Base-by-base conservation (phyloP, 1,284 basidiomycete species). In the Heterobasidion irregulare region DNA sequence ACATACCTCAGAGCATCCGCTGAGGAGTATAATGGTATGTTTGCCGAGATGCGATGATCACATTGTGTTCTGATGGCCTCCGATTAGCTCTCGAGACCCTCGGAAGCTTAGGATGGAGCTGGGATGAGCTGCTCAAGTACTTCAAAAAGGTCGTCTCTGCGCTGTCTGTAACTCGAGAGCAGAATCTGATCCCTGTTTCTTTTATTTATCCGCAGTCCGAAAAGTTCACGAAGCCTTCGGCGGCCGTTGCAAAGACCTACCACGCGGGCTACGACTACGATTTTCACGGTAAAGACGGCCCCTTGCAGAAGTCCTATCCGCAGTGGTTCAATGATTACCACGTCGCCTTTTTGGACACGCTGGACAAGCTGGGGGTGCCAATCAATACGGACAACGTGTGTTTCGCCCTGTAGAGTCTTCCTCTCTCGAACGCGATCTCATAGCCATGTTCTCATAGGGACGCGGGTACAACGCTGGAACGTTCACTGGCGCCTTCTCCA, bases 31-130 rank as follows among this genome's bases (percentile, higher is more conserved):
- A 34, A 53, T 16, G 47, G 51, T 35, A 44, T 10, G 38, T 26
- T 26, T 35, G 10, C n/a, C 16, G 1, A 6, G 8, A 12, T 18
- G 19, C 18, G 15, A 33, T 41, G 16, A 18, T 32, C 35, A 12
- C 0, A 34, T 19, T 12, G 33, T 15, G 18, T 10, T n/a, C 26
- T 15, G 2, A 32, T 13, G 1, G 43, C 8, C 13, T 13, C 18
- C 41, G 36, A 43, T 12, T 16, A 53, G 59, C 55, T 8, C 13
- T 59, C 7, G 58, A 59, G 34, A 15, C 33, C 7, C 57, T 58
- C 26, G 57, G 58, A 2, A 61, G 57, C 46, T 36, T 50, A 16
- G 59, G 59, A 6, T 61, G 58, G 59, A 57, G 51, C 36, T 61
- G 59, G 59, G 47, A 50, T 2, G 47, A 38, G 8, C 46, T 53